Percentiles rank a stretch among this genome's conserved stretches.
phyloP scores from a whole-genome alignment of 257 asterid species.

The Hygrophila difformis region DNA sequence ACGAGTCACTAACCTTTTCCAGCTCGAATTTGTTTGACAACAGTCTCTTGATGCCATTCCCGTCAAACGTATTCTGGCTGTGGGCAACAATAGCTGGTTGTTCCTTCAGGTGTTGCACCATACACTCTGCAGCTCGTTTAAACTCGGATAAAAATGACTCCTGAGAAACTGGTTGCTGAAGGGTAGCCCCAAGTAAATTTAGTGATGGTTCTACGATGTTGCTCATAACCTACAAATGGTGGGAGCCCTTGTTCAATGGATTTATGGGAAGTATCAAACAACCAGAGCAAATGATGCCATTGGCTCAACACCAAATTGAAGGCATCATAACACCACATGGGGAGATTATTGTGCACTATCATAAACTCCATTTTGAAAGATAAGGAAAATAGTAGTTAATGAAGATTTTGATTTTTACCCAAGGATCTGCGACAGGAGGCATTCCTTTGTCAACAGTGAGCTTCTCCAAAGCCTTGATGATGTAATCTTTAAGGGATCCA shows the following conservation, averaged over 20 bases:
- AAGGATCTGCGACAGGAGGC: slow-evolving; percentile 70
- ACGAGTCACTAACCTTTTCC: slow-evolving; percentile 39
- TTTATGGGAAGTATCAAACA: background rate
- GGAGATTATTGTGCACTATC: too few species aligned
- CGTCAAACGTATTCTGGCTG: slow-evolving; percentile 58
- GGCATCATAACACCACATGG: too few species aligned
- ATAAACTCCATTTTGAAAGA: too few species aligned
- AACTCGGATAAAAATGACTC: slow-evolving; percentile 41
- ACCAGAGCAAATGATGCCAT: background rate
- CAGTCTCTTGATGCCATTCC: slow-evolving; percentile 47
- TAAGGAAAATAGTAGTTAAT: too few species aligned
- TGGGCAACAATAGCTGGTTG: slow-evolving; percentile 77
- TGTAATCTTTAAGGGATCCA: slow-evolving; percentile 40
- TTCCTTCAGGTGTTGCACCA: slow-evolving; percentile 48
- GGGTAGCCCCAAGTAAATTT: slow-evolving; percentile 26
- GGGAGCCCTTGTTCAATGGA: background rate
- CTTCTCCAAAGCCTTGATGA: slow-evolving; percentile 43
- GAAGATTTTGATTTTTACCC: slow-evolving; percentile 28
- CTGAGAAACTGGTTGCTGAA: slow-evolving; percentile 40
- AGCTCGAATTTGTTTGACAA: slow-evolving; percentile 55
- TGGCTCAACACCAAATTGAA: background rate
- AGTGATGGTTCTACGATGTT: slow-evolving; percentile 46
- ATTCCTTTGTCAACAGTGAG: slow-evolving; percentile 65
- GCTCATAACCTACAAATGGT: slow-evolving; percentile 35
- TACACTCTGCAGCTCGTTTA: slow-evolving; percentile 33